Conservation (phyloP, 31 red algal species). For the Porphyra umbilicalis region DNA sequence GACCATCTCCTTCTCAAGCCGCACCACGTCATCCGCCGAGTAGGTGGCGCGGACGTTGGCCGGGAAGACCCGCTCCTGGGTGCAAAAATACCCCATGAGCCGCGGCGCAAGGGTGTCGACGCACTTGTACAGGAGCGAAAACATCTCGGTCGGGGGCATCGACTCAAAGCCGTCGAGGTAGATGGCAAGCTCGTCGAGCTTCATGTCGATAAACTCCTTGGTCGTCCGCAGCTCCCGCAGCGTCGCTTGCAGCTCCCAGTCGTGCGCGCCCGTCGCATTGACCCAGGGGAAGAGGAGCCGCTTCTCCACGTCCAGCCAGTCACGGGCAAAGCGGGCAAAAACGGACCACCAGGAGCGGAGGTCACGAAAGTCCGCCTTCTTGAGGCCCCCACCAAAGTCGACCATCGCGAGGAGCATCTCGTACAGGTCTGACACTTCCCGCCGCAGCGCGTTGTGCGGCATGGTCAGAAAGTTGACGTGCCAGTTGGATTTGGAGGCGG, state of each 20-base stretch:
- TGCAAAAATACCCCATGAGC: slow-evolving; percentile 37
- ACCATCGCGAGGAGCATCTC: slow-evolving; percentile 30
- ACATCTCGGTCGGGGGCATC: slow-evolving; percentile 29
- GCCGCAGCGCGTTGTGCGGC: slow-evolving; percentile 48
- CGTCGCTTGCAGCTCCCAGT: slow-evolving; percentile 36
- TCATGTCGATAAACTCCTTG: slow-evolving; percentile 33
- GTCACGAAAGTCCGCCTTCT: slow-evolving; percentile 26
- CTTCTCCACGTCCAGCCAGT: slow-evolving; percentile 46
- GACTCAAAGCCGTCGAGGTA: slow-evolving; percentile 42
- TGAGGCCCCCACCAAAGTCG: slow-evolving; percentile 15
- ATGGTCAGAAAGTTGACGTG: slow-evolving; percentile 44
- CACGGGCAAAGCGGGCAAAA: slow-evolving; percentile 13
- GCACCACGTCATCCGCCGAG: slow-evolving; percentile 17
- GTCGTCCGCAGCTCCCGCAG: slow-evolving; percentile 36
- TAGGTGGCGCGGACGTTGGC: slow-evolving; percentile 16
- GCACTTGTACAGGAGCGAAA: slow-evolving; percentile 15
- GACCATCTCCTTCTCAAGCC: slow-evolving; percentile 41
- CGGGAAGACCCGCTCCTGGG: slow-evolving; percentile 39
- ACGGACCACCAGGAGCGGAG: slow-evolving; percentile 46
- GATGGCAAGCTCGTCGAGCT: slow-evolving; percentile 23
- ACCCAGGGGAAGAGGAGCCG: slow-evolving; percentile 57
- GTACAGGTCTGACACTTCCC: slow-evolving; percentile 45
- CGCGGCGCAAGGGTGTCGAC: slow-evolving; percentile 33
- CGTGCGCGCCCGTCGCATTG: slow-evolving; percentile 18
- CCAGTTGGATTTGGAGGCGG: slow-evolving; percentile 32